Evolutionary conservation across 164 flowering plant species (phyloP), one percentile per base, ranked within the genome.

Genomic region (Aristolochia contorta): DNA sequence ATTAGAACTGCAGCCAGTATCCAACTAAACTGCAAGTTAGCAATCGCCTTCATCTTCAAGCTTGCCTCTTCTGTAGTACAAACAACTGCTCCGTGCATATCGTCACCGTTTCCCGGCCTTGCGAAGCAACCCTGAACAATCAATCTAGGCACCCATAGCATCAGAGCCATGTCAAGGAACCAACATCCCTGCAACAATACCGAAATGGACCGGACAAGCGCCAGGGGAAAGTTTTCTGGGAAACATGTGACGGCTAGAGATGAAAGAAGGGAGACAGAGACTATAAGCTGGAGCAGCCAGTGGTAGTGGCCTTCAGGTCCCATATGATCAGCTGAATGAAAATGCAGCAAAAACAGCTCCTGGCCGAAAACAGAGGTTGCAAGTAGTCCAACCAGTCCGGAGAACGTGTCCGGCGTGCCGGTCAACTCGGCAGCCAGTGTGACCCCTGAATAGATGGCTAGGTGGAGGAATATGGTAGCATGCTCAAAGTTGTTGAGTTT

Each of bases 181-280:
- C 97, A 91, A 16, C 78, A 56, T 3, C 96, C 97, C 72, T 88
- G 94, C 59, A 79, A 81, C 3, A 78, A 0, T 16, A 91, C 80
- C 57, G 88, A 78, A 0, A 79, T n/a, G 0, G 96, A 88, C 71
- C 96, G 76, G 6, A 84, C 77, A 62, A 82, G 86, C 56, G 87
- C 78, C 14, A 82, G 61, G 62, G 81, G 25, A 73, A 88, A 91
- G 49, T 82, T 88, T 16, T 63, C 69, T 0, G 81, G 81, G 12
- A 61, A 43, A 15, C 56, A 64, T 7, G 86, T 75, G 14, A 84
- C 87, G 68, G 86, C 52, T 1, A 91, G 71, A 12, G 91, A 84
- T 0, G 97, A 82, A 57, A 59, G 12, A 0, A 89, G 59, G 20
- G 79, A 67, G 8, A 76, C 64, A 12, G 69, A 33, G 16, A 82